These are phyloP conservation scores for Tulasnella sp. DNA, from an alignment of 768 basidiomycete genomes.

Conservation along the genomic window DNA sequence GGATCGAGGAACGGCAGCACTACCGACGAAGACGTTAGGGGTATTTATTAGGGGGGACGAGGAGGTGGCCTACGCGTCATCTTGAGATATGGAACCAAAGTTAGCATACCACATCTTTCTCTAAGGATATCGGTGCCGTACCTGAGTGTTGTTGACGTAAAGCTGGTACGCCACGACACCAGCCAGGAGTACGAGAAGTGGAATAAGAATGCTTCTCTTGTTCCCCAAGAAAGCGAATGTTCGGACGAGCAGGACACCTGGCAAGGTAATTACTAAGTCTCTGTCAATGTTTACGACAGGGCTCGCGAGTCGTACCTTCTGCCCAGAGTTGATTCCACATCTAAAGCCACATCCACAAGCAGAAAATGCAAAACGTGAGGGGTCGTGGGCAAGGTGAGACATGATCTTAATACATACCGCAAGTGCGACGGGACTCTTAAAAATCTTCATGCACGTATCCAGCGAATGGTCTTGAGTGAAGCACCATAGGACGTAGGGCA, in stretches of 20 bases:
- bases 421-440: neutral
- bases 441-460: neutral
- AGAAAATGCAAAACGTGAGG: too few relatives aligned
- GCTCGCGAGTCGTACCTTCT: neutral
- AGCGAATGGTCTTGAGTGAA: neutral
- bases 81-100: neutral
- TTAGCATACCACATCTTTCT: neutral
- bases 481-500: neutral
- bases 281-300: neutral
- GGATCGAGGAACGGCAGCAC: slow-evolving; percentile 12
- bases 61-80: neutral
- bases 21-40: neutral
- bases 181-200: neutral
- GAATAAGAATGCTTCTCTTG: neutral
- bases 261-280: neutral
- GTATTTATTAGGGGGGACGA: neutral
- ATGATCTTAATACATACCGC: neutral
- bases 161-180: slow-evolving; percentile 4
- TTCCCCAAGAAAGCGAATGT: slow-evolving; percentile 9
- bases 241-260: slow-evolving; percentile 6
- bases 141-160: neutral
- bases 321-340: slow-evolving; percentile 17
- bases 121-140: neutral
- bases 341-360: neutral
- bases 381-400: too few relatives aligned